phyloP scores from a whole-genome alignment of 2,329 filamentous ascomycete species.

The Teratosphaeriaceae sp. region DNA sequence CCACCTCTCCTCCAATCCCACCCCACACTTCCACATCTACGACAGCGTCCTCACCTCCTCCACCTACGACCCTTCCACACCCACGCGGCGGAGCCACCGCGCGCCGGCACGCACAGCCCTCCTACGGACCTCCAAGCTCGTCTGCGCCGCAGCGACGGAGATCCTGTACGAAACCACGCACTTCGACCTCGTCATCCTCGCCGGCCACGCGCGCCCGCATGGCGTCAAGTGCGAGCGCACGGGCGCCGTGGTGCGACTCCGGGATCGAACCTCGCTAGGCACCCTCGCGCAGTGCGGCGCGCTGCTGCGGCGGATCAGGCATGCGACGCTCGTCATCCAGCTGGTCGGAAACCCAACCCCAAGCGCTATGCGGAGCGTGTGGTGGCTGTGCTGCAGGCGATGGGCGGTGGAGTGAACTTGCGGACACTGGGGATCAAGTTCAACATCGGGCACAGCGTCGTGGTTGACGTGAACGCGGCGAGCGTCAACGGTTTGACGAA shows the following conservation, averaged over 20 bases:
- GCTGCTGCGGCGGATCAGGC: constrained; percentile 3
- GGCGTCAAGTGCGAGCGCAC: not conserved
- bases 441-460: not conserved
- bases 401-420: constrained; percentile 1
- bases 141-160: constrained; percentile 3
- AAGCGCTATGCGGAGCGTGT: not conserved
- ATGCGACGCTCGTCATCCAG: constrained; percentile 2
- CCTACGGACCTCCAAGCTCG: constrained; percentile 1
- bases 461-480: not conserved
- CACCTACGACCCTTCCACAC: not conserved
- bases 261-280: not conserved
- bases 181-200: constrained; percentile 5
- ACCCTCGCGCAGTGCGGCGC: not conserved
- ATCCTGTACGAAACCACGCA: constrained; percentile 1
- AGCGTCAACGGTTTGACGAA: not conserved
- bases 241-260: not conserved
- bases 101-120: not conserved
- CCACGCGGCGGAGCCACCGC: not conserved
- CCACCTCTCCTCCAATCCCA: not conserved
- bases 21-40: constrained; percentile 8
- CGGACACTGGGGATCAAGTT: not conserved
- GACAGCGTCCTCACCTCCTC: constrained; percentile 4
- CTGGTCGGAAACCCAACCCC: not conserved
- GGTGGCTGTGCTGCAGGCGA: constrained; percentile 40
- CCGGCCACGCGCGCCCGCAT: not conserved